A percentile compares a stretch with the other conserved stretches of the same genome.
Conservation (phyloP, 768 basidiomycete genomes). For the Wakefieldia striispora region DNA sequence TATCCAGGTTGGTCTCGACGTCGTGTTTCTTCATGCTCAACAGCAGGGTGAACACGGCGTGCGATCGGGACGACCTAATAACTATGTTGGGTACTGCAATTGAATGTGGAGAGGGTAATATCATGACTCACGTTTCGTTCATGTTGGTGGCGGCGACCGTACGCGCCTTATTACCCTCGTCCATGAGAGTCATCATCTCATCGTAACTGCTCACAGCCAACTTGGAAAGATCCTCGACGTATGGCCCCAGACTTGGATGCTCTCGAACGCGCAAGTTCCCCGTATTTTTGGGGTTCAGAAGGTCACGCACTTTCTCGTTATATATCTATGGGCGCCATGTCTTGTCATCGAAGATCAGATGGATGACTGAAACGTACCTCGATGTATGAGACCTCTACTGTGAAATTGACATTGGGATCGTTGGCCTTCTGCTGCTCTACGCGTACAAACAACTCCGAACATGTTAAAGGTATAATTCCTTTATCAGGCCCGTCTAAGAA, state of each 20-base stretch:
- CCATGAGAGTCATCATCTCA: constrained; percentile 99
- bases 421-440: constrained; percentile 60
- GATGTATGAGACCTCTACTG: constrained; percentile 98
- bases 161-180: constrained; percentile 98
- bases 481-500: constrained; percentile 87
- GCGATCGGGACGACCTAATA: constrained; percentile 86
- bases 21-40: constrained; percentile 92
- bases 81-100: constrained; percentile 3
- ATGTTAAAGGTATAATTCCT: constrained; percentile 96
- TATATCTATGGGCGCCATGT: constrained; percentile 59
- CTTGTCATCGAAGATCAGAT: neutral
- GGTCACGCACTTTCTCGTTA: constrained; percentile 96
- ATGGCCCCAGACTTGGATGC: constrained; percentile 95
- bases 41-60: constrained; percentile 96
- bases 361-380: constrained; percentile 52
- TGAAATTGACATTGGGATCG: constrained; percentile 74
- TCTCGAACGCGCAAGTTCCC: constrained; percentile 96
- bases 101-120: neutral
- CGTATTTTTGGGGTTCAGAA: constrained; percentile 95
- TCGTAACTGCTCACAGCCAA: constrained; percentile 88
- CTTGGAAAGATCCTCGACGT: constrained; percentile 96
- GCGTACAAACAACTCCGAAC: constrained; percentile 86
- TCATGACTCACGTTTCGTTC: constrained; percentile 89
- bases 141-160: constrained; percentile 99
- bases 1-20: constrained; percentile 78